phyloP scores from a whole-genome alignment of 768 basidiomycete species.

The Amanita inopinata region DNA sequence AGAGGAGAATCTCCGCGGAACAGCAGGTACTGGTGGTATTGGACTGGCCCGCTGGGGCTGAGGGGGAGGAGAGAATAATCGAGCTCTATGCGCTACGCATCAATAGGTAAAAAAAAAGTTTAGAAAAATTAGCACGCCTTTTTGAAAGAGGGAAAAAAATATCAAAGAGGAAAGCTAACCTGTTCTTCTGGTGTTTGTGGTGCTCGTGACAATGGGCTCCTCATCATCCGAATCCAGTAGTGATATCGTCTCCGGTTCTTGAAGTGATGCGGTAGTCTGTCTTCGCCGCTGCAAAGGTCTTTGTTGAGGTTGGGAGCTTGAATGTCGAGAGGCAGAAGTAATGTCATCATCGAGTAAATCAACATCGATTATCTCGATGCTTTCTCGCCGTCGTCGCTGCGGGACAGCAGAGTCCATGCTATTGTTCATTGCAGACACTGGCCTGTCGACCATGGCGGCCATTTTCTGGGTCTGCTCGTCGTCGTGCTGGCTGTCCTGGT shows the following conservation, averaged over 20 bases:
- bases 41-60: slow-evolving; percentile 22
- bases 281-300: slow-evolving; percentile 8
- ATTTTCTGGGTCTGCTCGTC: slow-evolving; percentile 2
- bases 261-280: background rate
- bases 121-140: slow-evolving; percentile 2
- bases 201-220: background rate
- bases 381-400: slow-evolving; percentile 12
- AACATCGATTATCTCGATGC: slow-evolving; percentile 36
- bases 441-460: slow-evolving; percentile 8
- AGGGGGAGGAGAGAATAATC: slow-evolving; percentile 40
- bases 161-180: background rate
- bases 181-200: background rate
- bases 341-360: slow-evolving; percentile 25
- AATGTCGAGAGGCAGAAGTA: background rate
- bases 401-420: background rate
- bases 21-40: slow-evolving; percentile 49
- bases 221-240: slow-evolving; percentile 6
- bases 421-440: slow-evolving; percentile 1
- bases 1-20: slow-evolving; percentile 28
- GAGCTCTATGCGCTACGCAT: slow-evolving; percentile 11
- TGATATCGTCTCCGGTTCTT: slow-evolving; percentile 1
- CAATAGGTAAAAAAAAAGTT: background rate
- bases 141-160: background rate
- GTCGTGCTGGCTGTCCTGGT: background rate
- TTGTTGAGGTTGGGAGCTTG: slow-evolving; percentile 1